Percentiles rank a stretch among this genome's conserved stretches.
These are phyloP conservation scores for Kernera saxatilis DNA, from an alignment of 345 rosid genomes.

Conservation along the genomic window DNA sequence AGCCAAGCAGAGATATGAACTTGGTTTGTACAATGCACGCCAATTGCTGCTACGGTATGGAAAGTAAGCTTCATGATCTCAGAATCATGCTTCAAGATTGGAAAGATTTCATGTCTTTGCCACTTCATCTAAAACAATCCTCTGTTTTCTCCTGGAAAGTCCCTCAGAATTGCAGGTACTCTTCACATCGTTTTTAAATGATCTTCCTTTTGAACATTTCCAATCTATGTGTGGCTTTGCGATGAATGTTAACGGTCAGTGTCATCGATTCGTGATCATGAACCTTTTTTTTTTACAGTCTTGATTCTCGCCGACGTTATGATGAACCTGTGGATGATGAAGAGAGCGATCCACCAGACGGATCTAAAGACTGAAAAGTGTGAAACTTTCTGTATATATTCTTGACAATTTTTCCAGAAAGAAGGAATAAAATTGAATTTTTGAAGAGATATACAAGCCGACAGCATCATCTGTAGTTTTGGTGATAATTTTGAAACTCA, in stretches of 20 bases:
- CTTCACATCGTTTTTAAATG: constrained; percentile 40
- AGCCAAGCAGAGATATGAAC: constrained; percentile 66
- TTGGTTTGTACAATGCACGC: constrained; percentile 74
- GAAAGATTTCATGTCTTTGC: constrained; percentile 48
- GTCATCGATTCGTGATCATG: not conserved
- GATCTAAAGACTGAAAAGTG: constrained; percentile 14
- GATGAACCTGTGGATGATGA: constrained; percentile 13
- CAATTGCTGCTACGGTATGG: constrained; percentile 71
- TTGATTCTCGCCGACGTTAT: constrained; percentile 37
- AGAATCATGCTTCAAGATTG: constrained; percentile 73
- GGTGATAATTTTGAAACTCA: not conserved
- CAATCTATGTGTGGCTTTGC: not conserved
- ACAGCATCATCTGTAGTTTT: not conserved
- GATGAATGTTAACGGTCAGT: not conserved
- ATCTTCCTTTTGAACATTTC: not conserved
- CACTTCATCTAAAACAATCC: constrained; percentile 40
- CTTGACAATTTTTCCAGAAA: not conserved
- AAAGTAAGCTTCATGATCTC: constrained; percentile 63
- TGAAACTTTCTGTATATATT: constrained; percentile 4
- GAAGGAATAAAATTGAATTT: not conserved
- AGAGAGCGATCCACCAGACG: constrained; percentile 16
- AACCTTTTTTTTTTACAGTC: constrained; percentile 27
- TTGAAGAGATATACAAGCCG: not conserved
- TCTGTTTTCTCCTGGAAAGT: constrained; percentile 49
- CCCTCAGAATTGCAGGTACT: constrained; percentile 70